Base-by-base conservation (phyloP, 1,284 basidiomycete species). In the Puccinia triticina region DNA sequence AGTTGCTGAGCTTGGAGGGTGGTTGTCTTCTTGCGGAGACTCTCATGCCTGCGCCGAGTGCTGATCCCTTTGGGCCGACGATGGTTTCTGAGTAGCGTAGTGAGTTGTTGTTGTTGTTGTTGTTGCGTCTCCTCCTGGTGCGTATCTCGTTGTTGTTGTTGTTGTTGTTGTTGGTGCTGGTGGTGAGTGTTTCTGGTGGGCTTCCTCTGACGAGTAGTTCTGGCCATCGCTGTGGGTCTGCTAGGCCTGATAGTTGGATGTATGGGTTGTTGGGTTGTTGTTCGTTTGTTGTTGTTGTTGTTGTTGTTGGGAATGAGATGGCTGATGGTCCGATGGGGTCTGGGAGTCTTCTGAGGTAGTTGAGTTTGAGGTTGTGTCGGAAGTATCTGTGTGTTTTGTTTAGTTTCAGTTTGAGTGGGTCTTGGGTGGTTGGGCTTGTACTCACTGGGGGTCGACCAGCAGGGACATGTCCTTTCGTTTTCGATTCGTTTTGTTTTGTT, bases 81-180 rank as follows among this genome's bases (percentile, higher is more conserved):
- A 96, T 96, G 0, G 94, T 96, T 85, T 92, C 91, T 5, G 92
- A 93, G 86, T 95, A 92, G 85, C 92, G 93, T 83, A 96, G 89
- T 4, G 90, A 82, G 83, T 80, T 79, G 67, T 26, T 83, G 7
- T 66, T 16, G 26, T 12, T 66, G 5, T 8, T 2, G 67, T 61
- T 72, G 53, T 43, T 77, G 71, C 76, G 37, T 61, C 72, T 59
- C 55, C 64, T 57, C 59, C 79, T 66, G 67, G 83, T 29, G 72
- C 77, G 64, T 73, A 76, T 29, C 61, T 83, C n/a, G 83, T 80
- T 79, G 67, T 26, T 83, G 7, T 66, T 16, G 26, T 12, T 66
- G 5, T 8, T 2, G 67, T 61, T 72, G 53, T 43, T 77, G 71
- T 73, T 29, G 61, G 66, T 59, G 48, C 64, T 57, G 57, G 77